These are phyloP conservation scores for Pterulicium gracile DNA, from an alignment of 1,284 basidiomycete genomes.

Conservation along the genomic window DNA sequence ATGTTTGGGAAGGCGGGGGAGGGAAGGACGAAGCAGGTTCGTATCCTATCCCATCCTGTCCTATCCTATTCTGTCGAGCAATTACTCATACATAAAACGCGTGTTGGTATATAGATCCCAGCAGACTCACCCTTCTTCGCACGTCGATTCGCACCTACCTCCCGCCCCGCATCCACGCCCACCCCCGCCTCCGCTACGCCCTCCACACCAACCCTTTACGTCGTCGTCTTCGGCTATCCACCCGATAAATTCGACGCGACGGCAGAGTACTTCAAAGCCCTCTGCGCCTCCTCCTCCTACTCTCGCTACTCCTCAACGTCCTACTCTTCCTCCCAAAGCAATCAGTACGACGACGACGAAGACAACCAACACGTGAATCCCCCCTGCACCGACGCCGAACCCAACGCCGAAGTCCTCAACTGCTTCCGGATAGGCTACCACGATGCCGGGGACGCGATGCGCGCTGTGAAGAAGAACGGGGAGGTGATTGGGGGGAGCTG, in stretches of 20 bases:
- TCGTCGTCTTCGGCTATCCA: conserved; percentile 71
- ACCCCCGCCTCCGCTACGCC: conserved; percentile 15
- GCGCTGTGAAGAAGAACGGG: conserved; percentile 70
- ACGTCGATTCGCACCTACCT: conserved; percentile 20
- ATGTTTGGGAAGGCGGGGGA: conserved; percentile 24
- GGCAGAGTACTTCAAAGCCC: conserved; percentile 58
- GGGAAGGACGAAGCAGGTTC: background rate
- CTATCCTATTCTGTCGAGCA: too few relatives aligned
- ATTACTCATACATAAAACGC: too few relatives aligned
- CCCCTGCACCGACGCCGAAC: conserved; percentile 52
- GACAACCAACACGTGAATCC: too few relatives aligned
- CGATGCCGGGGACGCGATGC: conserved; percentile 56
- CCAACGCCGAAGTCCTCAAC: conserved; percentile 50
- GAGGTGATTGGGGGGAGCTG: conserved; percentile 61
- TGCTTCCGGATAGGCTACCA: conserved; percentile 65
- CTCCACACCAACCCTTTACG: conserved; percentile 29
- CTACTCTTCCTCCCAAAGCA: background rate
- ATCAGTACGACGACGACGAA: background rate
- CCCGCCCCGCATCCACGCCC: conserved; percentile 21
- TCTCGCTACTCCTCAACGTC: too few relatives aligned
- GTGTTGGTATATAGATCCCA: conserved; percentile 24
- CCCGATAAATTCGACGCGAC: conserved; percentile 59
- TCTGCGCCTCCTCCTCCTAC: conserved; percentile 29
- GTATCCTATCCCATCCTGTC: too few relatives aligned
- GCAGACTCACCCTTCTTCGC: conserved; percentile 6